These are phyloP conservation scores for Ceratocystis destructans DNA, from an alignment of 2,329 filamentous ascomycete species.

Conservation along the genomic window DNA sequence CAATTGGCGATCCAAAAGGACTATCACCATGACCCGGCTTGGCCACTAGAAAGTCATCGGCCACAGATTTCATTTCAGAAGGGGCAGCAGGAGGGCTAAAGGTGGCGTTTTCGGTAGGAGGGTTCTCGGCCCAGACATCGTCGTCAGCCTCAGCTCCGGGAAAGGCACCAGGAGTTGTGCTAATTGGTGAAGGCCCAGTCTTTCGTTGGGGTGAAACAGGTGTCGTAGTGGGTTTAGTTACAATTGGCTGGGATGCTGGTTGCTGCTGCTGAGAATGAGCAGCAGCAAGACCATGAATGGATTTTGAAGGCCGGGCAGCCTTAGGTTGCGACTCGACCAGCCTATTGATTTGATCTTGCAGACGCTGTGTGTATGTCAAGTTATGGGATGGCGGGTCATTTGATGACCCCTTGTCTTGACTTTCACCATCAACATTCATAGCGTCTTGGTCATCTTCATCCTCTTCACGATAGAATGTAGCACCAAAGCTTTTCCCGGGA, in stretches of 20 bases:
- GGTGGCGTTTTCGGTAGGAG: constrained; percentile 26
- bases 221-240: constrained; percentile 25
- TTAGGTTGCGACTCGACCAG: constrained; percentile 45
- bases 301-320: constrained; percentile 36
- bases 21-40: constrained; percentile 28
- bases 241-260: constrained; percentile 12
- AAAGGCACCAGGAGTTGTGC: constrained; percentile 31
- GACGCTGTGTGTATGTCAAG: constrained; percentile 82
- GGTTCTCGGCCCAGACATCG: constrained; percentile 47
- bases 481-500: constrained; percentile 57
- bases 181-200: constrained; percentile 22
- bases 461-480: constrained; percentile 32
- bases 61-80: constrained; percentile 12
- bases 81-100: neutral
- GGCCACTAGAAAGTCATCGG: constrained; percentile 29
- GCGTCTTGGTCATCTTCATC: constrained; percentile 39
- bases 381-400: constrained; percentile 41
- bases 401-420: constrained; percentile 29
- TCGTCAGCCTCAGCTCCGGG: neutral
- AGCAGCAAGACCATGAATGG: constrained; percentile 28
- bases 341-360: constrained; percentile 83
- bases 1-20: constrained; percentile 27
- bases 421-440: constrained; percentile 24
- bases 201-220: constrained; percentile 23
- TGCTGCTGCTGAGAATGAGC: neutral